These are phyloP conservation scores for Gillenia trifoliata DNA, from an alignment of 306 rosid genomes.

Conservation along the genomic window DNA sequence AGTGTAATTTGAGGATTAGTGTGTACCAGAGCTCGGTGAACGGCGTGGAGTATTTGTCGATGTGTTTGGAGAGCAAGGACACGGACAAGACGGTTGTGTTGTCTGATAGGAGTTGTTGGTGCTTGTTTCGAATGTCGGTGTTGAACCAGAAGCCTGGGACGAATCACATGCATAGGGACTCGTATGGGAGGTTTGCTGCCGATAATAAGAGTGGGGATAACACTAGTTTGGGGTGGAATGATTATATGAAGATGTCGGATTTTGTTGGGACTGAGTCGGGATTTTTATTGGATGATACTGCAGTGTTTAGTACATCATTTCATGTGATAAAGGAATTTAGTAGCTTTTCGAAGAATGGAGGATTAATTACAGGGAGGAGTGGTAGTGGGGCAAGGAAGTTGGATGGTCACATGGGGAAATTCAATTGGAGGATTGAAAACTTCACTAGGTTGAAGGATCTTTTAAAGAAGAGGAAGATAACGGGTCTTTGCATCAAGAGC, in stretches of 20 bases:
- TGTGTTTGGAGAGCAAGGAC: constrained; percentile 99
- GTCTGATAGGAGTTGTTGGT: constrained; percentile 99
- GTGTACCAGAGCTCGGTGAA: constrained; percentile 96
- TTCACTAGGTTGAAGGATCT: constrained; percentile 94
- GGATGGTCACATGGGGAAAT: constrained; percentile 93
- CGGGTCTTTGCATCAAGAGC: constrained; percentile 97
- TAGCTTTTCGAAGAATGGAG: constrained; percentile 90
- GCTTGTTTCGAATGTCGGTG: constrained; percentile 93
- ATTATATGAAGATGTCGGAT: constrained; percentile 95
- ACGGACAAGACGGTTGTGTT: constrained; percentile 73
- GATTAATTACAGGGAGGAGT: constrained; percentile 60
- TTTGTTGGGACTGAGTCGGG: constrained; percentile 79
- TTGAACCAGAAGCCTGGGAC: constrained; percentile 88
- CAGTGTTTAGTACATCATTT: constrained; percentile 85
- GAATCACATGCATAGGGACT: constrained; percentile 97
- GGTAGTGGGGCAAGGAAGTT: constrained; percentile 80
- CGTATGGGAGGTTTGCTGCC: constrained; percentile 92
- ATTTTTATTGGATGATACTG: constrained; percentile 77
- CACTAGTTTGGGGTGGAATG: constrained; percentile 99
- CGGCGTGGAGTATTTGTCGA: constrained; percentile 83
- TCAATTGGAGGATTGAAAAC: constrained; percentile 94
- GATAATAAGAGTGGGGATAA: constrained; percentile 98
- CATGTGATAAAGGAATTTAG: constrained; percentile 93
- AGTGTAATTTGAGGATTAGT: constrained; percentile 98
- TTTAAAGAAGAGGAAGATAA: constrained; percentile 92